Evolutionary conservation across 2,329 filamentous ascomycete species (phyloP).

Genomic region (Lecanicillium sp.): DNA sequence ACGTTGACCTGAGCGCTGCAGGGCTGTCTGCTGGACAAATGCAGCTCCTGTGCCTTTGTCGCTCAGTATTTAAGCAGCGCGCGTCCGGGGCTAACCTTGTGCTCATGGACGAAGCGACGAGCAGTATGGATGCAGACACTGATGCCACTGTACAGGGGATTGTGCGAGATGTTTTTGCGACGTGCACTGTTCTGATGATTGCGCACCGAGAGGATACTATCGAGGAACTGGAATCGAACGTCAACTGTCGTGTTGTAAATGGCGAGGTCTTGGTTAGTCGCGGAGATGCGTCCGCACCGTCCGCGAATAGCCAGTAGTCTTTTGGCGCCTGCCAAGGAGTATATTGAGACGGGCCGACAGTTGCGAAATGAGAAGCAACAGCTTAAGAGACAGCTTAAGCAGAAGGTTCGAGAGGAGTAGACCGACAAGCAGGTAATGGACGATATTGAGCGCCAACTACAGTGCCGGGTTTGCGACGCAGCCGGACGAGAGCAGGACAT

Average conservation of each 20-base stretch:
- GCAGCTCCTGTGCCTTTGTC: neutral
- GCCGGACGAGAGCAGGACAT: neutral
- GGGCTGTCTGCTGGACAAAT: neutral
- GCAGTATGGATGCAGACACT: neutral
- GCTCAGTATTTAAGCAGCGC: neutral
- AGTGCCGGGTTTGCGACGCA: constrained; percentile 11
- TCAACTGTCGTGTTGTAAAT: too few species aligned
- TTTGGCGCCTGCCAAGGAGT: too few species aligned
- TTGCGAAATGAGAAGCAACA: constrained; percentile 12
- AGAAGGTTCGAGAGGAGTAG: constrained; percentile 11
- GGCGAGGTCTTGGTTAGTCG: too few species aligned
- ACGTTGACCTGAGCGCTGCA: neutral
- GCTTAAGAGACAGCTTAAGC: constrained; percentile 10
- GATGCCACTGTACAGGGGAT: neutral
- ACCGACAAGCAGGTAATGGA: constrained; percentile 13
- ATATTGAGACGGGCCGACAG: constrained; percentile 2
- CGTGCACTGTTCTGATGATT: neutral
- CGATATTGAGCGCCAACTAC: constrained; percentile 14
- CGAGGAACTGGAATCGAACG: neutral
- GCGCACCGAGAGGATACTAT: neutral
- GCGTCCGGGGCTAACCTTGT: neutral
- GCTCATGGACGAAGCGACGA: neutral
- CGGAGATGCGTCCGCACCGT: too few species aligned
- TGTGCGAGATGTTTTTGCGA: neutral
- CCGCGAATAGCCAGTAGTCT: too few species aligned